Evolutionary conservation across 805 yeast genomes (phyloP).

Genomic region (Torulaspora indica): DNA sequence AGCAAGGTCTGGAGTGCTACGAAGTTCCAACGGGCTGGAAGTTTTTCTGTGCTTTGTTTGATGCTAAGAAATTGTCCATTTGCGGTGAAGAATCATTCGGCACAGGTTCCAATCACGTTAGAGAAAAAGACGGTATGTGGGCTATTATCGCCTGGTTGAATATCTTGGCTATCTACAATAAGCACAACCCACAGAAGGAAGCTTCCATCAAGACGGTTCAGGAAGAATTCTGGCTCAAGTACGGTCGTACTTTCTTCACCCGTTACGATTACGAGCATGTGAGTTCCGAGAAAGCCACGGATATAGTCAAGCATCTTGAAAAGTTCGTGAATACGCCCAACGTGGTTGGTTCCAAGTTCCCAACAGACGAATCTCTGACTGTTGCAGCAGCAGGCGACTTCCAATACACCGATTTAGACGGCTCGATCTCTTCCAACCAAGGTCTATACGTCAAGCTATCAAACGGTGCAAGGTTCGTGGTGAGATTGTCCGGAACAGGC

Average conservation of each 20-base stretch:
- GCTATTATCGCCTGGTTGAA: slow-evolving; percentile 97
- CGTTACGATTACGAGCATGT: slow-evolving; percentile 92
- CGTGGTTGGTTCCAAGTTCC: slow-evolving; percentile 50
- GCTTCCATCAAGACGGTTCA: slow-evolving; percentile 79
- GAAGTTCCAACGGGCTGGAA: slow-evolving; percentile 99
- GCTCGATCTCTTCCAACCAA: slow-evolving; percentile 80
- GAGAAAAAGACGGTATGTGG: slow-evolving; percentile 98
- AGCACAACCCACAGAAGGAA: slow-evolving; percentile 49
- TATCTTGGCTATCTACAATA: slow-evolving; percentile 78
- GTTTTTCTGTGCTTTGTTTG: slow-evolving; percentile 92
- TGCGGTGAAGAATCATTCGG: slow-evolving; percentile 99
- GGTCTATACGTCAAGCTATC: slow-evolving; percentile 80
- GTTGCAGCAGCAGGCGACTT: slow-evolving; percentile 82
- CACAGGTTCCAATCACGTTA: slow-evolving; percentile 94
- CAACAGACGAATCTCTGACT: slow-evolving; percentile 43
- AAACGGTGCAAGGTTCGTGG: slow-evolving; percentile 79
- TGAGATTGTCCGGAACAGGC: slow-evolving; percentile 94
- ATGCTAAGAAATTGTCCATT: slow-evolving; percentile 85
- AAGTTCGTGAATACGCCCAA: slow-evolving; percentile 36
- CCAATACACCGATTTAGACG: slow-evolving; percentile 90
- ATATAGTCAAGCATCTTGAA: slow-evolving; percentile 54
- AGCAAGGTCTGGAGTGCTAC: slow-evolving; percentile 67
- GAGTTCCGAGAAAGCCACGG: slow-evolving; percentile 64
- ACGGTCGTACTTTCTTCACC: slow-evolving; percentile 96
- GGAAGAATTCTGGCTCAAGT: slow-evolving; percentile 78